phyloP scores from a whole-genome alignment of 2,329 filamentous ascomycete species.

The Microdochium bolleyi region DNA sequence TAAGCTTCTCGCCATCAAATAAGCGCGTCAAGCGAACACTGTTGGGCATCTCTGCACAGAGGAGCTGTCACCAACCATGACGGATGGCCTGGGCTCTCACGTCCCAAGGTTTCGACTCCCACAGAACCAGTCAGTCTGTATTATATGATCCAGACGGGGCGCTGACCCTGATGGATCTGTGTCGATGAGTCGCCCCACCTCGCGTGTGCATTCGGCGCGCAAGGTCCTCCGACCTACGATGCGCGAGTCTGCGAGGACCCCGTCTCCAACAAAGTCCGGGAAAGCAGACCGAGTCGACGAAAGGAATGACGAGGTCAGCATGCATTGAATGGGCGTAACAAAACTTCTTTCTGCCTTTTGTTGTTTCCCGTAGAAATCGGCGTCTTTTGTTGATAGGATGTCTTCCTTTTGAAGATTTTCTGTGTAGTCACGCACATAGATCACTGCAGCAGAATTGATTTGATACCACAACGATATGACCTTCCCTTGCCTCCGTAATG shows the following conservation, averaged over 20 bases:
- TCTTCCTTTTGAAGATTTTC: constrained; percentile 6
- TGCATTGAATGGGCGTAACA: constrained; percentile 42
- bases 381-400: constrained; percentile 8
- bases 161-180: background rate
- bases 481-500: no score
- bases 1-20: constrained; percentile 79
- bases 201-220: constrained; percentile 9
- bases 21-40: constrained; percentile 22
- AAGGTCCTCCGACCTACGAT: constrained; percentile 37
- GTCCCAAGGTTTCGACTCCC: background rate
- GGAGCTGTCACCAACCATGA: background rate
- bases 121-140: background rate
- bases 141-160: background rate
- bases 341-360: constrained; percentile 23
- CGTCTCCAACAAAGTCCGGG: constrained; percentile 18
- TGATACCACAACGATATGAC: background rate
- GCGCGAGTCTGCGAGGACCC: constrained; percentile 33
- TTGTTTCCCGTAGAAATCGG: constrained; percentile 8
- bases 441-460: background rate
- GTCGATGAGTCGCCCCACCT: background rate
- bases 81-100: background rate
- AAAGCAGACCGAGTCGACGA: constrained; percentile 28
- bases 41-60: background rate
- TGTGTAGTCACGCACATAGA: constrained; percentile 1
- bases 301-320: constrained; percentile 43